Base-by-base conservation (phyloP, 495 filamentous ascomycete genomes). In the Choiromyces venosus region DNA sequence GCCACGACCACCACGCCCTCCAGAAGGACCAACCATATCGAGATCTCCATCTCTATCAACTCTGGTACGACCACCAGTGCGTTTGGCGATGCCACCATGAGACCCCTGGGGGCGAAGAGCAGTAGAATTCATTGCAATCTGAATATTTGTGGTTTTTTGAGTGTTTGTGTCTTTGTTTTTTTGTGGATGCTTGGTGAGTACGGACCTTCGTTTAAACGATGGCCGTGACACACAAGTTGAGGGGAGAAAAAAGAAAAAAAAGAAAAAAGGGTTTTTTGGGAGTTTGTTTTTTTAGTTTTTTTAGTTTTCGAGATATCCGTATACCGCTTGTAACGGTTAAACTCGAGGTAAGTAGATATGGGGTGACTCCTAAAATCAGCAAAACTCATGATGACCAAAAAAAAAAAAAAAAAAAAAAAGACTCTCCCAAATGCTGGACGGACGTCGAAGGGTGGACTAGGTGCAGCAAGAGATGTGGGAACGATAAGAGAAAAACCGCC, bases 1-100 rank as follows among this genome's bases (percentile, higher is more conserved):
- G 36, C 44, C 70, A 40, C 76, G 68, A 21, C 79, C 84, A 73
- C 78, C 82, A 38, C 86, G 84, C 37, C 81, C 80, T 29, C 80
- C 79, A 39, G 80, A 80, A 33, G 83, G 82, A 66, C 82, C 84
- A 81, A 89, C 91, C 93, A 95, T 96, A 40, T 89, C 86, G 52
- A 95, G 84, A 82, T 96, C 93, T 19, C 93, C 93, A 86, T 96
- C 93, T 76, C 87, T 87, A 80, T 96, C 93, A 71, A 87, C 85
- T 67, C 87, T 86, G 8, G 83, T 82, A 19, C 83, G 73, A 74
- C 81, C 73, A 68, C 83, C 73, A 29, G 83, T 85, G 69, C 88
- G 88, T 85, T 95, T 96, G 69, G 88, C 86, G 71, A 94, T 91
- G 40, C 91, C 91, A 66, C 90, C 91, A 74, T 89, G 85, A 21